Base-by-base conservation (phyloP, 257 asterid species). In the Solanum pennellii region DNA sequence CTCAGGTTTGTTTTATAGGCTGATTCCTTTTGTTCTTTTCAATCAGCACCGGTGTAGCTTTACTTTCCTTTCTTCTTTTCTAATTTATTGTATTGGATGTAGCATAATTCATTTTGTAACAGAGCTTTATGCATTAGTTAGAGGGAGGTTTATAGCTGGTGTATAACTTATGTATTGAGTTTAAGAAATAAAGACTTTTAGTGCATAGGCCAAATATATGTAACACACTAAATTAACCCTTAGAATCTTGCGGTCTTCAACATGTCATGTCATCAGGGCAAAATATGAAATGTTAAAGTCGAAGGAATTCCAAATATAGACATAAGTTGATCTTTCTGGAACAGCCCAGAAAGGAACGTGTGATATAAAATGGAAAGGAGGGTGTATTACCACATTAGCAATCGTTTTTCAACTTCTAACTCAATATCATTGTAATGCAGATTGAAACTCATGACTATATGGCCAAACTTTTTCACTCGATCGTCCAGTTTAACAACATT, bases 361-460 rank as follows among this genome's bases (percentile, higher is more conserved):
- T 80, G n/a, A 5, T 44, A 27, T 47, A 44, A 14, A 45, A 79
- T 9, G 20, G 10, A 47, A 16, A 2, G 68, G 41, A 29, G 75
- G 39, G 35, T 68, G 75, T 29, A 68, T 44, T 44, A 45, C 41
- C 84, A 7, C 13, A 45, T 82, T 82, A 47, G 69, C 7, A 10
- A 15, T 20, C 35, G 27, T 35, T 86, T 25, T 86, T 73, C 20
- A 73, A 73, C 47, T 18, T 82, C 45, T 86, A 82, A 66, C 35
- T 52, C 49, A 23, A 33, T 84, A 73, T 72, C 86, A 10, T 23
- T 68, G 18, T 76, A 10, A 72, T 89, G 90, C 97, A 96, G 98
- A 96, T 96, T 62, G 99, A 96, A 88, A 92, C 98, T 72, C 99
- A 95, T 90, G 99, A 96, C 90, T 95, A 95, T 83, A 96, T 96